These are phyloP conservation scores for Uncinocarpus reesii DNA, from an alignment of 2,329 filamentous ascomycete genomes.

Conservation along the genomic window DNA sequence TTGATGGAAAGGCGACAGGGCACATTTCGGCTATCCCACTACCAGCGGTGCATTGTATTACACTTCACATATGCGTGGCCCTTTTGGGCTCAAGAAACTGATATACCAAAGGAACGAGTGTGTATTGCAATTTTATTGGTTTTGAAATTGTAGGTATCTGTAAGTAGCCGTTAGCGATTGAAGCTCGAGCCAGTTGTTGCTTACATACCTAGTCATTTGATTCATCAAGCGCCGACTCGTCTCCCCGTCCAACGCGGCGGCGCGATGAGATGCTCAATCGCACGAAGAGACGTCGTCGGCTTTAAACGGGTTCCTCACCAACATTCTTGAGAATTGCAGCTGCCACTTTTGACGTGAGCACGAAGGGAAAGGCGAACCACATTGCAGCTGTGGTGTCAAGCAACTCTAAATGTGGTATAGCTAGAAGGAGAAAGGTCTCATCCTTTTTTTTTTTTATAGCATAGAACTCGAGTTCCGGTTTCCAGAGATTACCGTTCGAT, in stretches of 20 bases:
- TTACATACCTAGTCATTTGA: constrained; percentile 12
- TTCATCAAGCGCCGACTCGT: constrained; percentile 15
- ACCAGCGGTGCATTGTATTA: too few relatives aligned
- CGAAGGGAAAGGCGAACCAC: neutral
- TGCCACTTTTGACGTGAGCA: neutral
- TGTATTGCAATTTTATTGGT: neutral
- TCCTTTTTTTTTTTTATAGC: neutral
- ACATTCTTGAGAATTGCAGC: constrained; percentile 21
- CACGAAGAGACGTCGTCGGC: constrained; percentile 2
- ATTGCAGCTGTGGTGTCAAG: neutral
- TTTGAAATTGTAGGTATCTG: neutral
- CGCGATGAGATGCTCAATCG: too few relatives aligned
- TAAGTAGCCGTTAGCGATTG: neutral
- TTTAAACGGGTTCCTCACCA: constrained; percentile 23
- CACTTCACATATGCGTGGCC: neutral
- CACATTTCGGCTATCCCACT: too few relatives aligned
- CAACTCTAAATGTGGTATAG: neutral
- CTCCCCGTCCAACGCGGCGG: too few relatives aligned
- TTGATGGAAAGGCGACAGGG: too few relatives aligned
- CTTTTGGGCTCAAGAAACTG: neutral
- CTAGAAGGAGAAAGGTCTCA: neutral
- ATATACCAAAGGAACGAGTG: neutral
- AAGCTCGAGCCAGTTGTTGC: neutral
- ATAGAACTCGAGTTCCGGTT: neutral
- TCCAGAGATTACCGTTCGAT: neutral